Conservation (phyloP, 805 yeast species). For the Kuraishia borneana region DNA sequence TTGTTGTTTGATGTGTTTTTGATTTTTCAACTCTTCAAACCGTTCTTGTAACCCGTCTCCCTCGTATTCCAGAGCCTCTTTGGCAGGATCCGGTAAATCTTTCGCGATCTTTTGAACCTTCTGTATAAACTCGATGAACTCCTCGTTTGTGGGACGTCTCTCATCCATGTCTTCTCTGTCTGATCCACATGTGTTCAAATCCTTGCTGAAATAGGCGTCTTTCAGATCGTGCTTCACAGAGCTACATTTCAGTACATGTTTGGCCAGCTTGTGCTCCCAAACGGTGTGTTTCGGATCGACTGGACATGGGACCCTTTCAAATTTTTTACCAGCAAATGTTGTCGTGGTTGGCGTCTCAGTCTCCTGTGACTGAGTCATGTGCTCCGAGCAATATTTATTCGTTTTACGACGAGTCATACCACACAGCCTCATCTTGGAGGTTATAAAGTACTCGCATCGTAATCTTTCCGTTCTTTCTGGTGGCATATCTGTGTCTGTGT, state of each 20-base stretch:
- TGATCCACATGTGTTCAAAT: constrained; percentile 32
- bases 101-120: constrained; percentile 7
- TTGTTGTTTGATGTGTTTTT: constrained; percentile 78
- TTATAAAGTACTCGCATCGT: constrained; percentile 31
- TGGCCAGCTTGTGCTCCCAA: constrained; percentile 43
- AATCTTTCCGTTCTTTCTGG: neutral
- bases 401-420: constrained; percentile 38
- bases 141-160: constrained; percentile 8
- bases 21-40: constrained; percentile 35
- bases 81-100: constrained; percentile 4
- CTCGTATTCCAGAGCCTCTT: constrained; percentile 10
- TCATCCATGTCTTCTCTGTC: constrained; percentile 1
- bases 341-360: constrained; percentile 5
- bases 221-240: constrained; percentile 17
- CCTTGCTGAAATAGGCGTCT: constrained; percentile 39
- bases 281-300: constrained; percentile 66
- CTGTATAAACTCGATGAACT: constrained; percentile 12
- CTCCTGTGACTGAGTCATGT: constrained; percentile 17
- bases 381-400: constrained; percentile 46
- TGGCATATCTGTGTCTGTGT: neutral
- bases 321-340: constrained; percentile 14
- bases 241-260: constrained; percentile 51
- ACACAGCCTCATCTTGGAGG: constrained; percentile 41
- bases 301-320: constrained; percentile 59
- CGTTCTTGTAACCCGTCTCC: constrained; percentile 27